Evolutionary conservation across 2,329 filamentous ascomycete genomes (phyloP).

Genomic region (Fusarium pilosicola): DNA sequence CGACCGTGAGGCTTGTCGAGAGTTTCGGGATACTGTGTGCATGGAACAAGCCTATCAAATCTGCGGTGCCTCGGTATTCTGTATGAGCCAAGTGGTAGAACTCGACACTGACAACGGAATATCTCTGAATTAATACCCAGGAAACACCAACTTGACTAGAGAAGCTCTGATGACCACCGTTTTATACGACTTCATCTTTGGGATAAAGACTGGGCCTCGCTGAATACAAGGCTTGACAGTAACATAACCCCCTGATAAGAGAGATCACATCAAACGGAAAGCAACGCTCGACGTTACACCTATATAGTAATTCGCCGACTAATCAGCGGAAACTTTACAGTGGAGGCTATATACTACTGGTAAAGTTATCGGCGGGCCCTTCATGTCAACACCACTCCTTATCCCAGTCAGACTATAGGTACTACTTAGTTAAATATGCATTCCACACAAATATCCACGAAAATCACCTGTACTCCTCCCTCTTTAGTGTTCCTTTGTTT

Average conservation of each 20-base stretch:
- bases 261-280: neutral
- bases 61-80: neutral
- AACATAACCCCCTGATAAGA: neutral
- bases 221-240: neutral
- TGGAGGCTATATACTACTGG: no score
- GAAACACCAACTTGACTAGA: no score
- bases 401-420: neutral
- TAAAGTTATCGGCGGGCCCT: neutral
- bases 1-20: accelerated
- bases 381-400: neutral
- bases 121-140: neutral
- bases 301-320: no score
- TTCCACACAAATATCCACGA: neutral
- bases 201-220: neutral
- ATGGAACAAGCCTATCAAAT: neutral
- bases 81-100: neutral
- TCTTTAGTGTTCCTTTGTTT: neutral
- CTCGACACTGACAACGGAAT: accelerated
- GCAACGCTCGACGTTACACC: neutral
- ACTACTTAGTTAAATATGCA: neutral
- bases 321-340: no score
- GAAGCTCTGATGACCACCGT: no score
- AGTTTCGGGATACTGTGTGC: accelerated
- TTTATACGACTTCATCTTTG: no score
- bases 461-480: no score